Conservation (phyloP, 2,329 filamentous ascomycete species). For the Pleomassaria siparia region DNA sequence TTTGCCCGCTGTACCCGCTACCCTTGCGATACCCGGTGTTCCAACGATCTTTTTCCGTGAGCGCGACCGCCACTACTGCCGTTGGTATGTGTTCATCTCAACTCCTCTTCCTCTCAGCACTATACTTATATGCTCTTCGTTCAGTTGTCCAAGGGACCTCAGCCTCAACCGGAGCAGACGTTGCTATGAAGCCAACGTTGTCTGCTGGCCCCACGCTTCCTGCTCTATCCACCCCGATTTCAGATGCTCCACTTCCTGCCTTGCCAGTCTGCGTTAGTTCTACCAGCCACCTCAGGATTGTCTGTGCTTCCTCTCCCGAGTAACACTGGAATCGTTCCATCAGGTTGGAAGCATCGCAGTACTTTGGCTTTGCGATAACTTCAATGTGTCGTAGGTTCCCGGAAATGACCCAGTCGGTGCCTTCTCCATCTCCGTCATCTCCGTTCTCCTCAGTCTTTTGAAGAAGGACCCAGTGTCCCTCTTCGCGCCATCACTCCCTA, state of each 20-base stretch:
- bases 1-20: neutral
- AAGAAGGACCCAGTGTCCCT: conserved; percentile 21
- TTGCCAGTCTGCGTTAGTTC: too few relatives aligned
- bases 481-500: conserved; percentile 12
- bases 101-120: neutral
- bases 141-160: neutral
- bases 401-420: conserved; percentile 14
- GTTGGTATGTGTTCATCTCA: conserved; percentile 2
- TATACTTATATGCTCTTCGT: neutral
- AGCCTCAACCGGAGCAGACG: neutral
- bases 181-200: neutral
- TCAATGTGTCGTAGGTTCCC: conserved; percentile 9
- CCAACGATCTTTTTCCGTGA: too few relatives aligned
- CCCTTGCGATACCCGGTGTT: conserved; percentile 1
- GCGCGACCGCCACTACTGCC: neutral
- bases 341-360: conserved; percentile 2
- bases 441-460: conserved; percentile 17
- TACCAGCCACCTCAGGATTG: too few relatives aligned
- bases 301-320: neutral
- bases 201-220: conserved; percentile 1
- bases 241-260: neutral
- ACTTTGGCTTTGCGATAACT: neutral
- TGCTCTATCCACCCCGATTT: neutral
- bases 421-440: conserved; percentile 18
- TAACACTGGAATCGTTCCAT: neutral